These are phyloP conservation scores for Endotrypanum monterogeii DNA, from an alignment of 208 protist species.

Conservation along the genomic window DNA sequence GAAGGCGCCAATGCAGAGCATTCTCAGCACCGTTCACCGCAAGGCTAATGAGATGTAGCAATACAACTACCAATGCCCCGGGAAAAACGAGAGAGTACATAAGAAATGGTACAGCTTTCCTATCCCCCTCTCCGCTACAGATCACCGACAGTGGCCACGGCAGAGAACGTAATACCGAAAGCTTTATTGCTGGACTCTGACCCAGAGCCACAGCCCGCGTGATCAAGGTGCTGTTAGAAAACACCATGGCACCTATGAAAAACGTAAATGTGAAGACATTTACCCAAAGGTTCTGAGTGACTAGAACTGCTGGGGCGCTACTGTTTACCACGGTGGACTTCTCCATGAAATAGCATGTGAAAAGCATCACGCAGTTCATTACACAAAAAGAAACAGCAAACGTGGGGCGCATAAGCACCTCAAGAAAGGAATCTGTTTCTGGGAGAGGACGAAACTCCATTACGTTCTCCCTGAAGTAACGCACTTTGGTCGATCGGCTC, in stretches of 20 bases:
- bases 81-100: slow-evolving; percentile 39
- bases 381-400: slow-evolving; percentile 46
- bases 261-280: slow-evolving; percentile 44
- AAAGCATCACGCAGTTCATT: slow-evolving; percentile 35
- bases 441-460: slow-evolving; percentile 46
- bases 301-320: slow-evolving; percentile 37
- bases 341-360: slow-evolving; percentile 47
- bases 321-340: slow-evolving; percentile 36
- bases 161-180: slow-evolving; percentile 28
- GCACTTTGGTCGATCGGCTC: neutral
- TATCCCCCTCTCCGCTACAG: slow-evolving; percentile 38
- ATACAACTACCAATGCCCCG: slow-evolving; percentile 25
- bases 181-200: slow-evolving; percentile 37
- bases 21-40: slow-evolving; percentile 29
- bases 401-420: slow-evolving; percentile 39
- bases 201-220: slow-evolving; percentile 44
- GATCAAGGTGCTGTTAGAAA: slow-evolving; percentile 38
- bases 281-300: slow-evolving; percentile 23
- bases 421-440: slow-evolving; percentile 42
- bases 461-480: neutral
- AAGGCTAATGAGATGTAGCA: slow-evolving; percentile 30
- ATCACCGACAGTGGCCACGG: slow-evolving; percentile 39
- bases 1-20: slow-evolving; percentile 39
- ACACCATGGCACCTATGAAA: slow-evolving; percentile 33
- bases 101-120: slow-evolving; percentile 37